Evolutionary conservation across 768 basidiomycete species (phyloP).

Genomic region (Mrakia blollopis): DNA sequence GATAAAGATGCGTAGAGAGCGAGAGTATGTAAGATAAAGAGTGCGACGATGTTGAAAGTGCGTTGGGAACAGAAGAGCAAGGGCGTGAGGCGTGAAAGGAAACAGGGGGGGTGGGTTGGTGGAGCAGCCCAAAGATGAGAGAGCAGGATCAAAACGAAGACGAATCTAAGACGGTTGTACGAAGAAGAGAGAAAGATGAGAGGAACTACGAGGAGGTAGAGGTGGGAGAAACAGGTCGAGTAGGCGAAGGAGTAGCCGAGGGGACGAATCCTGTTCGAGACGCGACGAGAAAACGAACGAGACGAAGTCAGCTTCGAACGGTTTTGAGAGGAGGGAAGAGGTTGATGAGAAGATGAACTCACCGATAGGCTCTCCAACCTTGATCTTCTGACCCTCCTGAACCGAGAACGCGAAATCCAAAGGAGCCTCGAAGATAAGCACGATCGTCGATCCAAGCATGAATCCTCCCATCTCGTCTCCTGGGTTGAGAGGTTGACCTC

Average conservation of each 20-base stretch:
- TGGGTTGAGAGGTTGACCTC: slow-evolving; percentile 77
- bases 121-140: too few relatives aligned
- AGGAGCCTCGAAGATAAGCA: slow-evolving; percentile 94
- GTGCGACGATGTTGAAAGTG: neutral
- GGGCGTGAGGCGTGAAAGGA: slow-evolving; percentile 7
- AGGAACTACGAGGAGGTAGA: too few relatives aligned
- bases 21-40: neutral
- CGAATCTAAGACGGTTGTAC: too few relatives aligned
- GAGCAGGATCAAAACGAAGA: too few relatives aligned
- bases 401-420: slow-evolving; percentile 71
- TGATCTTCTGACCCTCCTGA: slow-evolving; percentile 72
- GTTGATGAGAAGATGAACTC: slow-evolving; percentile 34
- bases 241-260: neutral
- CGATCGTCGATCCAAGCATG: slow-evolving; percentile 88
- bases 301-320: neutral
- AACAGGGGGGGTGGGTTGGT: neutral
- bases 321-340: neutral
- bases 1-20: neutral
- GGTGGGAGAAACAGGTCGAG: neutral
- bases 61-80: neutral
- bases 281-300: neutral
- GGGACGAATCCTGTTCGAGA: neutral
- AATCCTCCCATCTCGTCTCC: slow-evolving; percentile 99
- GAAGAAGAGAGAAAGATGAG: too few relatives aligned
- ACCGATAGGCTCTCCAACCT: slow-evolving; percentile 78